Evolutionary conservation across 2,329 filamentous ascomycete genomes (phyloP).

Genomic region (Talaromyces sp.): DNA sequence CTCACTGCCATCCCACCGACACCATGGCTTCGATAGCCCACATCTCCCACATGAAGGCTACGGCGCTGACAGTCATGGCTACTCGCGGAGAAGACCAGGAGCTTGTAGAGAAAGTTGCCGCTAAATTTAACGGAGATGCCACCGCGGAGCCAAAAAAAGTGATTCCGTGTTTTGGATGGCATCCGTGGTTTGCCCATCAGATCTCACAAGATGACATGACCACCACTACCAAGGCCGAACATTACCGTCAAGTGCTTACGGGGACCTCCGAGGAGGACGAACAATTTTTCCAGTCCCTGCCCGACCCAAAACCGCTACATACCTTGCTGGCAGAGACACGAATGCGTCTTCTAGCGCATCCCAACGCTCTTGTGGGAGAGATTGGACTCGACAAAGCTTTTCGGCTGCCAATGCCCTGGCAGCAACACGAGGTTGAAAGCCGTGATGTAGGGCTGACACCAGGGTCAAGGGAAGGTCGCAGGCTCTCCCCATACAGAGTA

Average conservation of each 20-base stretch:
- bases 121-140: background rate
- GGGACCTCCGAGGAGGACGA: conserved; percentile 35
- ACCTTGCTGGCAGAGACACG: conserved; percentile 47
- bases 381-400: conserved; percentile 59
- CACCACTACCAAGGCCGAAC: conserved; percentile 33
- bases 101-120: conserved; percentile 49
- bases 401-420: conserved; percentile 52
- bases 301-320: conserved; percentile 50
- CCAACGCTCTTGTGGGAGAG: conserved; percentile 56
- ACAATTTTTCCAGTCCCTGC: conserved; percentile 46
- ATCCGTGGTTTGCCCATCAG: conserved; percentile 63
- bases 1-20: conserved; percentile 63
- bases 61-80: conserved; percentile 57
- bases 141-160: conserved; percentile 21
- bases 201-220: conserved; percentile 25
- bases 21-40: conserved; percentile 52
- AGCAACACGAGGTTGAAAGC: conserved; percentile 22
- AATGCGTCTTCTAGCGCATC: conserved; percentile 44
- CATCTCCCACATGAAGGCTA: conserved; percentile 54
- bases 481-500: conserved; percentile 53
- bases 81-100: conserved; percentile 58
- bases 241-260: conserved; percentile 51
- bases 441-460: conserved; percentile 45
- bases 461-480: conserved; percentile 56
- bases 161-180: conserved; percentile 61